phyloP scores from a whole-genome alignment of 257 asterid species.

The Solanum raphanifolium region DNA sequence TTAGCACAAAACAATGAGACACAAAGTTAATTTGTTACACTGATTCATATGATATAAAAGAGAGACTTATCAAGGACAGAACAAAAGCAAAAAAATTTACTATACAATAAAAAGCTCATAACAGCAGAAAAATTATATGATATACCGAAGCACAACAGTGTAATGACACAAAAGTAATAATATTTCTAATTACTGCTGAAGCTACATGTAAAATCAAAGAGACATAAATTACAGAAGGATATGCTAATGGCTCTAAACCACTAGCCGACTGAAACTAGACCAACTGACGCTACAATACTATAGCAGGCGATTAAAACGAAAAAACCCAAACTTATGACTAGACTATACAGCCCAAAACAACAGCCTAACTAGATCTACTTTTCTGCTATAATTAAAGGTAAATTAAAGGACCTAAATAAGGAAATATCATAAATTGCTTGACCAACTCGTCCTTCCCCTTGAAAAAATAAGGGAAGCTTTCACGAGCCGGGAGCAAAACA shows the following conservation, averaged over 20 bases:
- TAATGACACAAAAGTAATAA: not conserved
- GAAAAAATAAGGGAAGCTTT: constrained; percentile 31
- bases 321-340: not conserved
- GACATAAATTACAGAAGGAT: not conserved
- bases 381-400: not conserved
- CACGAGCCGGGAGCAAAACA: not conserved
- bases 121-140: not conserved
- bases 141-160: not conserved
- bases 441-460: constrained; percentile 19
- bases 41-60: not conserved
- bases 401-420: not conserved
- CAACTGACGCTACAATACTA: not conserved
- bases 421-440: not conserved
- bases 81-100: not conserved
- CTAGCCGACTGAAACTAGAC: not conserved
- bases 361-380: not conserved
- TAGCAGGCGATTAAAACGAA: not conserved
- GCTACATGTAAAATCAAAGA: not conserved
- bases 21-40: not conserved
- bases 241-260: not conserved
- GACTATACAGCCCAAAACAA: not conserved
- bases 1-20: not conserved
- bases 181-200: not conserved
- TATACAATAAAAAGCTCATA: not conserved
- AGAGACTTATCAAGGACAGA: not conserved